Percentiles rank a stretch among this genome's conserved stretches.
Evolutionary conservation across 805 yeast genomes (phyloP).

Genomic region (Scheffersomyces ergatensis): DNA sequence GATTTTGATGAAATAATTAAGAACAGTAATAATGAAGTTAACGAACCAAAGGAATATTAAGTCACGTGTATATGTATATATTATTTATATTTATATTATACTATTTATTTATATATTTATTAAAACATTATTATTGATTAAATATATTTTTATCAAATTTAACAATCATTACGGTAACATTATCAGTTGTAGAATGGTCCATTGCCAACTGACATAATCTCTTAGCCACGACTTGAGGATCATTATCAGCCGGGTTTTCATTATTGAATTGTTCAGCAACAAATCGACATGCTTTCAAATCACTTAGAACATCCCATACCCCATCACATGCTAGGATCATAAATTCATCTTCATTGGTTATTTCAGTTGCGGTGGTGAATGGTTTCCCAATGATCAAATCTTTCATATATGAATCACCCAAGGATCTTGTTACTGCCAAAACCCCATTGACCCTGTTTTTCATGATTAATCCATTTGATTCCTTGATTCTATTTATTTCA

Average conservation of each 20-base stretch:
- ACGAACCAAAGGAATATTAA: conserved; percentile 7
- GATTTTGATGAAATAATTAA: conserved; percentile 4
- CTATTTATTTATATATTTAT: not conserved
- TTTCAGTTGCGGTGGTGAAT: conserved; percentile 83
- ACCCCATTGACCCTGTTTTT: conserved; percentile 94
- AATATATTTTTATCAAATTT: conserved; percentile 48
- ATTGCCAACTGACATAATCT: conserved; percentile 71
- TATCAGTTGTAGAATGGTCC: conserved; percentile 79
- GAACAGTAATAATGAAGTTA: conserved; percentile 6
- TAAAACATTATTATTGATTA: conserved; percentile 12
- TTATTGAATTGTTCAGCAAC: conserved; percentile 45
- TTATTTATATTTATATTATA: not conserved
- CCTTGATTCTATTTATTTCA: conserved; percentile 73
- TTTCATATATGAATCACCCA: conserved; percentile 93
- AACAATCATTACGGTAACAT: conserved; percentile 90
- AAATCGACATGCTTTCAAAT: conserved; percentile 76
- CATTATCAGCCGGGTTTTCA: conserved; percentile 23
- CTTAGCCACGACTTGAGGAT: conserved; percentile 67
- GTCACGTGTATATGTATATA: not conserved
- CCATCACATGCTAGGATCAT: conserved; percentile 95
- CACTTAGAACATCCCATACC: conserved; percentile 90
- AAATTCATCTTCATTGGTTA: conserved; percentile 67
- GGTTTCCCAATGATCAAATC: conserved; percentile 87
- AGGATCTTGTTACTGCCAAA: conserved; percentile 87
- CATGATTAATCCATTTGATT: conserved; percentile 83